Conservation (phyloP, 441 rosid species). For the Croton setiger region DNA sequence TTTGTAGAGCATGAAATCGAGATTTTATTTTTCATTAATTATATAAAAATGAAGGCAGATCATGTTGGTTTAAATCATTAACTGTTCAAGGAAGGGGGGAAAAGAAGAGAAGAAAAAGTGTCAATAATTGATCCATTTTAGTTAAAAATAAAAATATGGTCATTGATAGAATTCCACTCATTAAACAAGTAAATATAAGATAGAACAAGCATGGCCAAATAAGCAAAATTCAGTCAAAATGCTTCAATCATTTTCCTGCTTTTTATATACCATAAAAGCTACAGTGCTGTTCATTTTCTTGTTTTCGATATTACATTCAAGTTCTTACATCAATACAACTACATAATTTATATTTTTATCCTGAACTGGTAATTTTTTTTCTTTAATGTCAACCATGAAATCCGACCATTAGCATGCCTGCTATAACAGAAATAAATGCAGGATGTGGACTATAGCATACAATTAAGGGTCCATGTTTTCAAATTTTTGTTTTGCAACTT, state of each 20-base stretch:
- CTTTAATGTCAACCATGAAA: not conserved
- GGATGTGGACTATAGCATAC: not conserved
- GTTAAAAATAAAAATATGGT: too few relatives aligned
- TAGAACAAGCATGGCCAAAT: not conserved
- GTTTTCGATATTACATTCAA: not conserved
- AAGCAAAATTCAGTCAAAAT: not conserved
- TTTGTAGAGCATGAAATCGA: too few relatives aligned
- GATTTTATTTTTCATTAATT: too few relatives aligned
- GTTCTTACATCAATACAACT: not conserved
- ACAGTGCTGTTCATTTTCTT: not conserved
- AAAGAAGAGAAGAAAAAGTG: too few relatives aligned
- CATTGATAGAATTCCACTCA: not conserved
- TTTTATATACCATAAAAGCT: not conserved
- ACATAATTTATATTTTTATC: not conserved
- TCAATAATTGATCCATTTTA: too few relatives aligned
- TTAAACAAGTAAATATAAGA: not conserved
- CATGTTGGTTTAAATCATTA: too few relatives aligned
- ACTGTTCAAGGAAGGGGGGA: too few relatives aligned
- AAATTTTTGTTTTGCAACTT: not conserved
- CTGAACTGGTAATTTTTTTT: not conserved
- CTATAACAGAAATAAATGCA: not conserved
- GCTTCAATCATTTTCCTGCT: not conserved
- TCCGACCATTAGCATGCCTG: not conserved
- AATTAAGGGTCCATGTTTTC: slow-evolving; percentile 4
- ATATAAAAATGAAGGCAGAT: too few relatives aligned